These are phyloP conservation scores for Talinum fruticosum DNA, from an alignment of 148 eudicot species.

Conservation along the genomic window DNA sequence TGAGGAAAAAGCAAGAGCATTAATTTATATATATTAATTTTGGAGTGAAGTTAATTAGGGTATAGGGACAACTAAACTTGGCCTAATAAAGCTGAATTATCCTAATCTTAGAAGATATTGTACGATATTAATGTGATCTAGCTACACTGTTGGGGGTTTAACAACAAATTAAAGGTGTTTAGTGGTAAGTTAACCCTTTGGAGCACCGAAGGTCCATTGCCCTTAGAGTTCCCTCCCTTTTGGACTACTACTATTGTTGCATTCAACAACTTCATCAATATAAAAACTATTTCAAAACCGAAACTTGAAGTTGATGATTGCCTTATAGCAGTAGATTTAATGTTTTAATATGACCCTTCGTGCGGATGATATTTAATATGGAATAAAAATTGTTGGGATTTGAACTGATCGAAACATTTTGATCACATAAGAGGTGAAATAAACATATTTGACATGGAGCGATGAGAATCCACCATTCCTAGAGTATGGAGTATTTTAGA, in stretches of 20 bases:
- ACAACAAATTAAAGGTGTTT: not conserved
- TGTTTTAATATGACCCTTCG: too few species aligned
- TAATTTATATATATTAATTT: not conserved
- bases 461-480: too few species aligned
- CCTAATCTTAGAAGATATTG: conserved; percentile 9
- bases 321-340: too few species aligned
- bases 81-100: not conserved
- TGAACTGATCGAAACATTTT: too few species aligned
- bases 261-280: not conserved
- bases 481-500: too few species aligned
- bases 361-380: too few species aligned
- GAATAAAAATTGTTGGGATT: too few species aligned
- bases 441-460: too few species aligned
- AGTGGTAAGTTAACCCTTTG: conserved; percentile 24
- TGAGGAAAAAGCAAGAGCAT: not conserved
- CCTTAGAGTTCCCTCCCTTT: conserved; percentile 18
- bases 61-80: conserved; percentile 16
- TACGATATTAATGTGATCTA: conserved; percentile 17
- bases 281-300: too few species aligned
- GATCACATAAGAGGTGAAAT: too few species aligned
- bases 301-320: too few species aligned
- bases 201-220: conserved; percentile 29
- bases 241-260: conserved; percentile 15
- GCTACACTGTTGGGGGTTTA: not conserved
- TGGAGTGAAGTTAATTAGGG: conserved; percentile 3